Evolutionary conservation across 495 filamentous ascomycete genomes (phyloP).

Genomic region (Lentithecium fluviatile): DNA sequence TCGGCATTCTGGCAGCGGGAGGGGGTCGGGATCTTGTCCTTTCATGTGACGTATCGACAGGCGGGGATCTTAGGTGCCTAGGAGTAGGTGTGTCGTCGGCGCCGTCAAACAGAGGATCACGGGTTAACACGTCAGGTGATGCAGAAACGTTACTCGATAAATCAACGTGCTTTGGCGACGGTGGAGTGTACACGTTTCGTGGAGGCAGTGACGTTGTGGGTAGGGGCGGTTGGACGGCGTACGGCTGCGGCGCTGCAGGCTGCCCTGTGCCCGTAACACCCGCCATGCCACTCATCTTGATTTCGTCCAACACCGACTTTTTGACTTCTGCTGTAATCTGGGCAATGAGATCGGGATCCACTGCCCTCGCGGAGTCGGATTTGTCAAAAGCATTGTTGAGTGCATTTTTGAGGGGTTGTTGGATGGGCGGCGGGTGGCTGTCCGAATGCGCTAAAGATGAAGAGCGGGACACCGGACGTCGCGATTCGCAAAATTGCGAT

Average conservation of each 20-base stretch:
- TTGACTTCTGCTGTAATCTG: slow-evolving; percentile 43
- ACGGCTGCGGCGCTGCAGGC: slow-evolving; percentile 26
- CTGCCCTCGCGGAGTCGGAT: slow-evolving; percentile 38
- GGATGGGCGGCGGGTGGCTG: slow-evolving; percentile 20
- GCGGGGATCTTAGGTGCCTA: slow-evolving; percentile 41
- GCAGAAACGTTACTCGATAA: slow-evolving; percentile 30
- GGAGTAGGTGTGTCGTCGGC: slow-evolving; percentile 49
- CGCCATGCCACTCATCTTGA: slow-evolving; percentile 31
- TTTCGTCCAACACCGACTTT: slow-evolving; percentile 40
- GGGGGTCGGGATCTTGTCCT: slow-evolving; percentile 45
- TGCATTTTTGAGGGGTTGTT: slow-evolving; percentile 43
- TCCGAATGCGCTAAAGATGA: slow-evolving; percentile 34
- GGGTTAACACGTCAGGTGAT: slow-evolving; percentile 29
- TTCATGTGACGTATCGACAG: slow-evolving; percentile 21
- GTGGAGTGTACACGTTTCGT: slow-evolving; percentile 48
- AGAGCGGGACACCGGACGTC: slow-evolving; percentile 34
- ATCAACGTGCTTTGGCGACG: slow-evolving; percentile 37
- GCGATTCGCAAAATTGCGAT: slow-evolving; percentile 18
- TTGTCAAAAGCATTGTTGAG: slow-evolving; percentile 44
- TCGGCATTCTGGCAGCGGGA: slow-evolving; percentile 47
- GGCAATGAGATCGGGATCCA: slow-evolving; percentile 42
- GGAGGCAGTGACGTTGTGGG: slow-evolving; percentile 36
- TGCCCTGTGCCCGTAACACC: slow-evolving; percentile 2
- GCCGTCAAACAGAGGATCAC: slow-evolving; percentile 30
- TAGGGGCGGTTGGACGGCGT: slow-evolving; percentile 28